Evolutionary conservation across 1,284 basidiomycete genomes (phyloP).

Genomic region (Gomphus bonarii): DNA sequence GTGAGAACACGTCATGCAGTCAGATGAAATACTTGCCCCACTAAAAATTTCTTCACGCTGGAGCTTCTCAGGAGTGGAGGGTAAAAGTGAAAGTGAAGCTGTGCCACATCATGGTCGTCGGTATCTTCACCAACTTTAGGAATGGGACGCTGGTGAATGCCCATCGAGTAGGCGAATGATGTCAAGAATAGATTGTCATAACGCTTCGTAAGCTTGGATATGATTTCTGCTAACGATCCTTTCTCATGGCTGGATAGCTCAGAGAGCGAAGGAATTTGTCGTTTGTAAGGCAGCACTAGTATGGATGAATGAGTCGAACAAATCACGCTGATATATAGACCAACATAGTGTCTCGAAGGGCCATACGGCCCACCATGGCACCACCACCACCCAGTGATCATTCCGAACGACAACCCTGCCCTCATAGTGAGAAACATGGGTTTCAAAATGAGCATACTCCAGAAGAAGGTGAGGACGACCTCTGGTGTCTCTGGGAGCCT

Average conservation of each 20-base stretch:
- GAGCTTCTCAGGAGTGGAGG: conserved; percentile 82
- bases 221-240: conserved; percentile 50
- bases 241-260: conserved; percentile 56
- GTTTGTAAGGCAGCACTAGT: conserved; percentile 66
- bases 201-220: conserved; percentile 58
- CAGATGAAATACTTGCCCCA: conserved; percentile 51
- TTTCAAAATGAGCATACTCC: conserved; percentile 75
- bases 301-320: background rate
- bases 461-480: conserved; percentile 71
- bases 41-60: conserved; percentile 82
- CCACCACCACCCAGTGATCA: conserved; percentile 76
- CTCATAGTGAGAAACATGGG: conserved; percentile 28
- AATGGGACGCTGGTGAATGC: conserved; percentile 74
- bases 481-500: conserved; percentile 47
- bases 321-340: conserved; percentile 15
- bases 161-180: conserved; percentile 97
- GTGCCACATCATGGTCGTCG: conserved; percentile 43
- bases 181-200: conserved; percentile 83
- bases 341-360: conserved; percentile 81
- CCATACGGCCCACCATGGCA: conserved; percentile 97
- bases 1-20: background rate
- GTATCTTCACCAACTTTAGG: conserved; percentile 31
- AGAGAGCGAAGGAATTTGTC: conserved; percentile 65
- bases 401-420: conserved; percentile 69
- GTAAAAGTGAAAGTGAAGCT: conserved; percentile 85